A percentile compares a stretch with the other conserved stretches of the same genome.
Conservation (phyloP, 2,329 filamentous ascomycete species). For the Penicillium freii region DNA sequence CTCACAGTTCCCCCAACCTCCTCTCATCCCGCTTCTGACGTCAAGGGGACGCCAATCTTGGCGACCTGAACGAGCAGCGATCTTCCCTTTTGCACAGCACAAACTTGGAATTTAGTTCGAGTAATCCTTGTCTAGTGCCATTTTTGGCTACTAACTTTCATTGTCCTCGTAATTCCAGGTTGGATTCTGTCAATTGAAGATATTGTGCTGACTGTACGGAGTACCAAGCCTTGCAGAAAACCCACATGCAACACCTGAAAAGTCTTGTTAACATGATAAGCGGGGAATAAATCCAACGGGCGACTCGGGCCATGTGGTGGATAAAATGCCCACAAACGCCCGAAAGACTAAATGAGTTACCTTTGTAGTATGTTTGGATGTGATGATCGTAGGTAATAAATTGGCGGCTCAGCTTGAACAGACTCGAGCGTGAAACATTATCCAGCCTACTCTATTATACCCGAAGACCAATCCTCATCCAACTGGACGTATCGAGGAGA, state of each 20-base stretch:
- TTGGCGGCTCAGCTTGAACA: neutral
- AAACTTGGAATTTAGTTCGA: constrained; percentile 10
- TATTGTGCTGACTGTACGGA: neutral
- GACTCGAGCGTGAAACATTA: neutral
- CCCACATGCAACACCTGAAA: neutral
- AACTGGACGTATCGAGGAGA: constrained; percentile 44
- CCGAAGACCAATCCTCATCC: neutral
- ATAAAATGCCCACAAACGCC: neutral
- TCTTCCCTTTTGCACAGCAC: constrained; percentile 3
- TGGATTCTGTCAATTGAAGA: neutral
- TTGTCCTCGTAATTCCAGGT: neutral
- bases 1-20: constrained; percentile 9
- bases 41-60: constrained; percentile 18
- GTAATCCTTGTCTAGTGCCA: neutral
- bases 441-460: neutral
- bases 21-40: constrained; percentile 22
- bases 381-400: neutral
- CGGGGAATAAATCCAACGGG: neutral
- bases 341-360: neutral
- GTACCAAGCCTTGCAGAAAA: neutral
- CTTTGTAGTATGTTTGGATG: neutral
- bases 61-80: constrained; percentile 16
- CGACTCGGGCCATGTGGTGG: neutral
- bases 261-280: neutral
- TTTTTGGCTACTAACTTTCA: neutral